These are phyloP conservation scores for Anethum foeniculum DNA, from an alignment of 140 eudicot species.

Conservation along the genomic window DNA sequence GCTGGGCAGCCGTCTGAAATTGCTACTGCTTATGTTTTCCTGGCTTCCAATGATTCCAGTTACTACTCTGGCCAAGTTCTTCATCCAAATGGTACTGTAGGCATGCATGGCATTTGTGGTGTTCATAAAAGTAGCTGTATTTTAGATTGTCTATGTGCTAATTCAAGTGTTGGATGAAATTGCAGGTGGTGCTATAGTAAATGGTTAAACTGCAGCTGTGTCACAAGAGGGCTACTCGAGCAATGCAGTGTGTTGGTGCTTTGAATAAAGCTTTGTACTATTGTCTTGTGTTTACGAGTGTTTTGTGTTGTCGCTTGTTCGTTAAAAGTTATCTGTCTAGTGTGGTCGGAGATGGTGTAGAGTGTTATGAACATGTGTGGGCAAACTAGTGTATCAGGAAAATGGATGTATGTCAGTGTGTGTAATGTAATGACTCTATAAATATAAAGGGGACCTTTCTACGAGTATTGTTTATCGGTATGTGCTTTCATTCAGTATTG, in stretches of 20 bases:
- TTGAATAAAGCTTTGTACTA: not conserved
- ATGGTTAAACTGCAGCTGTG: conserved; percentile 26
- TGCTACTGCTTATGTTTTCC: conserved; percentile 48
- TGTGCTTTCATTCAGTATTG: too few species aligned
- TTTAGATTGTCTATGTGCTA: not conserved
- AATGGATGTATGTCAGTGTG: too few species aligned
- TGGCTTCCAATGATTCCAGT: conserved; percentile 49
- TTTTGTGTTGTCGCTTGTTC: not conserved
- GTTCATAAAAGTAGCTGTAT: not conserved
- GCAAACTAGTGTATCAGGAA: too few species aligned
- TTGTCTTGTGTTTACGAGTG: not conserved
- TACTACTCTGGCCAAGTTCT: conserved; percentile 55
- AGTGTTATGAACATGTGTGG: too few species aligned
- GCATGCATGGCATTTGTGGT: not conserved
- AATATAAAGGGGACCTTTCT: too few species aligned
- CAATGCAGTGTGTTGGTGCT: not conserved
- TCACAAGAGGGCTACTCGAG: too few species aligned
- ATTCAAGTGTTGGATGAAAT: not conserved
- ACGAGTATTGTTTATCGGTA: too few species aligned
- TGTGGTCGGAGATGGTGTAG: too few species aligned
- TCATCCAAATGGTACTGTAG: conserved; percentile 52
- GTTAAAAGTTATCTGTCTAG: too few species aligned
- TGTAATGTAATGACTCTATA: too few species aligned
- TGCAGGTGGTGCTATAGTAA: conserved; percentile 46
- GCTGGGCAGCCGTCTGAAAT: conserved; percentile 61